These are phyloP conservation scores for Pinus taeda DNA, from an alignment of 75 land plant species.

Conservation along the genomic window DNA sequence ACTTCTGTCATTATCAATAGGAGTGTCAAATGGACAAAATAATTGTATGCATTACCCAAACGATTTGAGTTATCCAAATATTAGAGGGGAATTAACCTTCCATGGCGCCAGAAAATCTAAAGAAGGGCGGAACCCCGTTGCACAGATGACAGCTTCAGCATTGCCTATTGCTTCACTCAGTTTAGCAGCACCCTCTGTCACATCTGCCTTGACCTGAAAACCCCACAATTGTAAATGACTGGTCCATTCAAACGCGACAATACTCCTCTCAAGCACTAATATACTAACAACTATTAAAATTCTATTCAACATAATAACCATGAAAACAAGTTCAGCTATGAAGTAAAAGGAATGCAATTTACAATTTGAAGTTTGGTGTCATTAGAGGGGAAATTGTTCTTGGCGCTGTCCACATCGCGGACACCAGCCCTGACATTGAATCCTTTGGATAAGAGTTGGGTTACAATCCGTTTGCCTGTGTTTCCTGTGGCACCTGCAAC, in stretches of 20 bases:
- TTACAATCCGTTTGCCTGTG: slow-evolving; percentile 83
- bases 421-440: slow-evolving; percentile 83
- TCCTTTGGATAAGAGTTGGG: slow-evolving; percentile 64
- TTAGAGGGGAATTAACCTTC: slow-evolving; percentile 52
- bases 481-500: slow-evolving; percentile 92
- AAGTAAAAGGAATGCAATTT: background rate
- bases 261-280: background rate
- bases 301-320: background rate
- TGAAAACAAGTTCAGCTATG: background rate
- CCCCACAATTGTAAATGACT: background rate
- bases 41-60: too few species aligned
- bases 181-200: slow-evolving; percentile 68
- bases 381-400: slow-evolving; percentile 26
- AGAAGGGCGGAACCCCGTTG: slow-evolving; percentile 75
- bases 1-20: too few species aligned
- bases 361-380: background rate
- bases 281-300: background rate
- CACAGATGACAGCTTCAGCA: slow-evolving; percentile 79
- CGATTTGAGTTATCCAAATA: too few species aligned
- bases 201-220: slow-evolving; percentile 81
- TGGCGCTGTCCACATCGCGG: slow-evolving; percentile 62
- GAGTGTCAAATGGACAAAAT: too few species aligned
- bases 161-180: slow-evolving; percentile 73
- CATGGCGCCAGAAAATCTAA: slow-evolving; percentile 81
- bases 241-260: background rate